Evolutionary conservation across 2,329 filamentous ascomycete genomes (phyloP).

Genomic region (Alternaria alternata): DNA sequence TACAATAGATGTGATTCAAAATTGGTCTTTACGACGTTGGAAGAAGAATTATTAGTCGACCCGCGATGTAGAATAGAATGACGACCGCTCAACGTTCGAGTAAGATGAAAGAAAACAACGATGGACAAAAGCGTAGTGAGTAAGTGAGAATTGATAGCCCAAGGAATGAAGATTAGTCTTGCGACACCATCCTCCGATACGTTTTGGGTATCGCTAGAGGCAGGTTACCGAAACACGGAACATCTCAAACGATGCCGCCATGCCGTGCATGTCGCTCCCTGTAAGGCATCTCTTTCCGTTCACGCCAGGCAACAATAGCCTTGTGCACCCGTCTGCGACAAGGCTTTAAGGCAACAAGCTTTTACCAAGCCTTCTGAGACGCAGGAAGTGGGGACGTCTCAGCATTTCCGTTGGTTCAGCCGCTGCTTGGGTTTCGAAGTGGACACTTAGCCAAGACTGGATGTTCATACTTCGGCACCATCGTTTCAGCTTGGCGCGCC

Average conservation of each 20-base stretch:
- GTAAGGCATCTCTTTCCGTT: slow-evolving; percentile 11
- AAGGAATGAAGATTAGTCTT: not conserved
- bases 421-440: slow-evolving; percentile 33
- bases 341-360: slow-evolving; percentile 33
- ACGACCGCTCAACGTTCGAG: slow-evolving; percentile 23
- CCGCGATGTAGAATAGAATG: slow-evolving; percentile 28
- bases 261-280: not conserved
- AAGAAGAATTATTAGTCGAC: slow-evolving; percentile 19
- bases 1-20: not conserved
- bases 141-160: not conserved
- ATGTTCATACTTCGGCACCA: slow-evolving; percentile 40
- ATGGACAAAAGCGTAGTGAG: slow-evolving; percentile 7
- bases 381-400: slow-evolving; percentile 20
- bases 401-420: slow-evolving; percentile 33
- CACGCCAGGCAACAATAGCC: slow-evolving; percentile 35
- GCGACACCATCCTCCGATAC: not conserved
- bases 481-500: slow-evolving; percentile 48
- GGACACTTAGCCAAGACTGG: slow-evolving; percentile 38
- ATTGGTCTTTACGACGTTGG: not conserved
- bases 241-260: slow-evolving; percentile 9
- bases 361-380: slow-evolving; percentile 40
- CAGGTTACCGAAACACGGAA: slow-evolving; percentile 18
- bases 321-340: slow-evolving; percentile 17
- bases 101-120: not conserved
- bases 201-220: not conserved